Evolutionary conservation across 768 basidiomycete species (phyloP).

Genomic region (Mycena epipterygia): DNA sequence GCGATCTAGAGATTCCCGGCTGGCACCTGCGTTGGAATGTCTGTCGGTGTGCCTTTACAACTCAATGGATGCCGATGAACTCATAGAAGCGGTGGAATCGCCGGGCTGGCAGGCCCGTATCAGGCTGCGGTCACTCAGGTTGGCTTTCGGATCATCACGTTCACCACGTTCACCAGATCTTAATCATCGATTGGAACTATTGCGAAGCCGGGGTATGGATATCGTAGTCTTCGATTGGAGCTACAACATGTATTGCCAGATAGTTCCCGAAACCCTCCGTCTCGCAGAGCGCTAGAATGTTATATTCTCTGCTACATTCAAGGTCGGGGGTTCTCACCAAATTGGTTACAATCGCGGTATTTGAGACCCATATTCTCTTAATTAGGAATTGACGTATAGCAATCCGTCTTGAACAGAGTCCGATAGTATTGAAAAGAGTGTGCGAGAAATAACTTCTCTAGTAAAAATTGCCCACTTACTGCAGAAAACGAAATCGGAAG

Average conservation of each 20-base stretch:
- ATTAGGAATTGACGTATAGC: too few relatives aligned
- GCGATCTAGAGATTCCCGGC: neutral
- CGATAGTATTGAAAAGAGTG: too few relatives aligned
- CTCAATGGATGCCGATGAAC: neutral
- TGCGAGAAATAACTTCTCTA: too few relatives aligned
- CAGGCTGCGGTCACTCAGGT: neutral
- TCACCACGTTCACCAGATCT: neutral
- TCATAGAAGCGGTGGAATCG: neutral
- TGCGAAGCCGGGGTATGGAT: neutral
- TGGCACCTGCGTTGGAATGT: neutral
- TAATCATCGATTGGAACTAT: neutral
- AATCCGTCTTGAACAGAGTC: too few relatives aligned
- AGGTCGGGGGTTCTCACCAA: too few relatives aligned
- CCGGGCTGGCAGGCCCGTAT: neutral
- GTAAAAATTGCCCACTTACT: too few relatives aligned
- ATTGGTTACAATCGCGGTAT: too few relatives aligned
- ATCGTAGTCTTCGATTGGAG: neutral
- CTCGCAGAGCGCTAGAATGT: neutral
- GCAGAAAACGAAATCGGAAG: too few relatives aligned
- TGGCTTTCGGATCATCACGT: neutral
- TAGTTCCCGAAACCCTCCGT: neutral
- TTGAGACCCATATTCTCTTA: too few relatives aligned
- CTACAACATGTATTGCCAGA: neutral
- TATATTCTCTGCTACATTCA: too few relatives aligned
- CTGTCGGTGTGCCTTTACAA: neutral